phyloP scores from a whole-genome alignment of 2,329 filamentous ascomycete genomes.

The Lasiodiplodia theobromae region DNA sequence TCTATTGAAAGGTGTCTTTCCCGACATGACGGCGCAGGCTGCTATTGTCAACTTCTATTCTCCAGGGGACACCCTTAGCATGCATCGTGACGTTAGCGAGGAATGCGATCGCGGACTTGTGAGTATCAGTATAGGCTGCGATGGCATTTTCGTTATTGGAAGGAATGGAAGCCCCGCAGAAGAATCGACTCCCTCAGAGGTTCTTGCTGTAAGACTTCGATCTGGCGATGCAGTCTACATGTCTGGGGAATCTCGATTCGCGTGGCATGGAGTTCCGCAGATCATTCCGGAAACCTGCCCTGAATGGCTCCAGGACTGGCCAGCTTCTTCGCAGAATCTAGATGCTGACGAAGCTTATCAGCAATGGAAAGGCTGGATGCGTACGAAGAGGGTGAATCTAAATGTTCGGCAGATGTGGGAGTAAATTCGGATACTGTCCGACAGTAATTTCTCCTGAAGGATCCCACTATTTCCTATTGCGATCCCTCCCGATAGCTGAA shows the following conservation, averaged over 20 bases:
- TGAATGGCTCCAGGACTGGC: conserved; percentile 76
- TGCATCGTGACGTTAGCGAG: conserved; percentile 95
- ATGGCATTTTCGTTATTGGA: conserved; percentile 85
- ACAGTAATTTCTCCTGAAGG: not conserved
- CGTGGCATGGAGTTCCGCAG: conserved; percentile 95
- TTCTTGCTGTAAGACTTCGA: conserved; percentile 69
- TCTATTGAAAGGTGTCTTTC: conserved; percentile 75
- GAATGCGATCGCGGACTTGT: conserved; percentile 78
- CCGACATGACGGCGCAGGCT: conserved; percentile 79
- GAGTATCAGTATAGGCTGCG: conserved; percentile 88
- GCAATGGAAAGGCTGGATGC: conserved; percentile 87
- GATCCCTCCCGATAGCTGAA: not conserved
- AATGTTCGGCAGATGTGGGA: conserved; percentile 90
- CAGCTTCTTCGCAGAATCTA: conserved; percentile 48
- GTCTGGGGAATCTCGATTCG: conserved; percentile 80
- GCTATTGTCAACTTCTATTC: conserved; percentile 95
- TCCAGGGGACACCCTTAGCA: conserved; percentile 86
- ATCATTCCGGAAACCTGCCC: conserved; percentile 83
- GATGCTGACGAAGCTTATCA: conserved; percentile 56
- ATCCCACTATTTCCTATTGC: not conserved
- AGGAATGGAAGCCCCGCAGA: conserved; percentile 61
- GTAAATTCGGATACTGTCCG: conserved; percentile 33
- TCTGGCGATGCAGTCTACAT: conserved; percentile 94
- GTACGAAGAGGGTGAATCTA: conserved; percentile 83
- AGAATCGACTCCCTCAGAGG: conserved; percentile 32